Conservation (phyloP, 2,329 filamentous ascomycete species). For the Venturiaceae sp. region DNA sequence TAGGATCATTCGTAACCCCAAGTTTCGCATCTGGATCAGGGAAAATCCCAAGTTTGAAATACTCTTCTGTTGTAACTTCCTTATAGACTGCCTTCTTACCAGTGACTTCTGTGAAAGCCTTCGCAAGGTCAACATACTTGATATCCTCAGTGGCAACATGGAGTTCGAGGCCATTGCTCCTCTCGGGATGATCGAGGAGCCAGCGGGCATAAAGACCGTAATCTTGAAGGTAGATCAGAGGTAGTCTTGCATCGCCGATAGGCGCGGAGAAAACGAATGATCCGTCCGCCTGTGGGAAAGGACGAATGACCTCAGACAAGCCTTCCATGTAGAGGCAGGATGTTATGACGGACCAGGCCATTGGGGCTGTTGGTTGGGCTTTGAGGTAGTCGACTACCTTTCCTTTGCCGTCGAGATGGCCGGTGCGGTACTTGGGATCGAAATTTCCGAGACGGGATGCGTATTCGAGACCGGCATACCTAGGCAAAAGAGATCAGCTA, state of each 20-base stretch:
- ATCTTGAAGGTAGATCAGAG: background rate
- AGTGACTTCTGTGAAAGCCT: background rate
- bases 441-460: background rate
- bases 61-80: background rate
- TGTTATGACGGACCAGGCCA: background rate
- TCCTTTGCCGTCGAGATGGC: background rate
- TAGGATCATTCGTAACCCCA: background rate
- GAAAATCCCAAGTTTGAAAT: background rate
- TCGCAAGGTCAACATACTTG: background rate
- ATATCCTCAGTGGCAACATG: background rate
- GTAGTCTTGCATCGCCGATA: background rate
- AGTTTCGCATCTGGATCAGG: background rate
- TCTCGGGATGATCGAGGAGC: background rate
- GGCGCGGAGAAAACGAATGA: background rate
- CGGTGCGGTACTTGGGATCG: background rate
- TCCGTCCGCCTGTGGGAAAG: background rate
- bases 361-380: background rate
- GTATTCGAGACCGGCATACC: constrained; percentile 2
- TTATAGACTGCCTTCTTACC: background rate
- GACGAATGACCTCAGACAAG: background rate
- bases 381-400: background rate
- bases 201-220: background rate
- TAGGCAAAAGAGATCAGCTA: too few species aligned
- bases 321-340: background rate
- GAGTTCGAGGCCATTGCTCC: background rate